These are phyloP conservation scores for Cladosporium sp. DNA, from an alignment of 2,329 filamentous ascomycete species.

Conservation along the genomic window DNA sequence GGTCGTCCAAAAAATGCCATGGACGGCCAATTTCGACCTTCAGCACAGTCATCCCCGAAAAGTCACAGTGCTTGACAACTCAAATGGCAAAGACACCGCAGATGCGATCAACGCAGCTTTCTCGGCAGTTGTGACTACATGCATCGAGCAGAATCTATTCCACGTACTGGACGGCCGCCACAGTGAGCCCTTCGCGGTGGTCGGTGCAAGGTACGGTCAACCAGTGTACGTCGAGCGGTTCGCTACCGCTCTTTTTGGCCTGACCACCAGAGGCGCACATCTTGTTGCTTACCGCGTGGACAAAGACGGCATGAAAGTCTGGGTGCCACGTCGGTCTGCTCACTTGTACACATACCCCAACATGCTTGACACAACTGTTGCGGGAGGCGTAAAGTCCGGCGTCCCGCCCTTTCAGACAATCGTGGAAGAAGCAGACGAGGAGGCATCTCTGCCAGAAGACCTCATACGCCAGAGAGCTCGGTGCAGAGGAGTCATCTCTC, in stretches of 20 bases:
- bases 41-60: conserved; percentile 30
- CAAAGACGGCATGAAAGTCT: conserved; percentile 65
- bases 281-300: conserved; percentile 67
- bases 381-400: conserved; percentile 78
- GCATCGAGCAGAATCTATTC: conserved; percentile 57
- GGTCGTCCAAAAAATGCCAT: conserved; percentile 58
- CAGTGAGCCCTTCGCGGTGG: conserved; percentile 75
- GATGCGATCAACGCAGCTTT: conserved; percentile 57
- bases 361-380: conserved; percentile 91
- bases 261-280: conserved; percentile 75
- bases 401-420: conserved; percentile 78
- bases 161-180: conserved; percentile 73
- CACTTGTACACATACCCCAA: conserved; percentile 82
- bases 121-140: conserved; percentile 62
- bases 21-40: conserved; percentile 58
- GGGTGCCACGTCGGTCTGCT: conserved; percentile 74
- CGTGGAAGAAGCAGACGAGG: conserved; percentile 82
- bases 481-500: conserved; percentile 70
- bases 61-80: conserved; percentile 40
- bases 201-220: conserved; percentile 57
- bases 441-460: conserved; percentile 73
- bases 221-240: conserved; percentile 73
- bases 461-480: conserved; percentile 62
- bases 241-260: conserved; percentile 70
- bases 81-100: conserved; percentile 64